Evolutionary conservation across 1,139 yeast genomes (phyloP).

Genomic region (Geotrichum macrosporum): DNA sequence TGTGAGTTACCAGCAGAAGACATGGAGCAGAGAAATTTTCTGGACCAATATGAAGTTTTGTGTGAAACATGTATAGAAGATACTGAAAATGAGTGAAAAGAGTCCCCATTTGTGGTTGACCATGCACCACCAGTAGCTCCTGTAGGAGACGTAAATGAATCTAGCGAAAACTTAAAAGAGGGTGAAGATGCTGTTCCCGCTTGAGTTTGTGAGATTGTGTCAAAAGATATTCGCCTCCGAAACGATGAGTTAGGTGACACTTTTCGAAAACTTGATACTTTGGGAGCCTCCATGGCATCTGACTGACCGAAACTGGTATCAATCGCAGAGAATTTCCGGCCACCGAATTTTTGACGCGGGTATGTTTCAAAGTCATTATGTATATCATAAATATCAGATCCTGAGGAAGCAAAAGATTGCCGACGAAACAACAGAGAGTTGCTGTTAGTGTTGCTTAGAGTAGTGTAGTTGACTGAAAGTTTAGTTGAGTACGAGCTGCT

Average conservation of each 20-base stretch:
- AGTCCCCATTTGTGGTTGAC: slow-evolving; percentile 6
- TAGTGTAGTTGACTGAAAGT: slow-evolving; percentile 8
- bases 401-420: slow-evolving; percentile 1
- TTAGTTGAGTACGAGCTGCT: too few species aligned
- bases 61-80: slow-evolving; percentile 29
- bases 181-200: slow-evolving; percentile 1
- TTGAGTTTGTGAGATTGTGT: slow-evolving; percentile 26
- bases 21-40: slow-evolving; percentile 27
- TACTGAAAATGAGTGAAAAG: slow-evolving; percentile 27
- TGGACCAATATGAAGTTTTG: slow-evolving; percentile 25
- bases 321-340: neutral
- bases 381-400: neutral
- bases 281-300: too few species aligned
- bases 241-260: slow-evolving; percentile 24
- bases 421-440: slow-evolving; percentile 16
- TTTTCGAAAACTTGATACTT: too few species aligned
- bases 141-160: slow-evolving; percentile 9
- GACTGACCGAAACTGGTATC: neutral
- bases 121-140: too few species aligned
- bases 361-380: neutral
- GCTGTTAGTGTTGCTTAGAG: slow-evolving; percentile 16
- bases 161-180: slow-evolving; percentile 9
- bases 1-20: slow-evolving; percentile 21
- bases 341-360: neutral
- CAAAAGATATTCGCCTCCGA: slow-evolving; percentile 30